phyloP scores from a whole-genome alignment of 768 basidiomycete genomes.

The Suillus plorans region DNA sequence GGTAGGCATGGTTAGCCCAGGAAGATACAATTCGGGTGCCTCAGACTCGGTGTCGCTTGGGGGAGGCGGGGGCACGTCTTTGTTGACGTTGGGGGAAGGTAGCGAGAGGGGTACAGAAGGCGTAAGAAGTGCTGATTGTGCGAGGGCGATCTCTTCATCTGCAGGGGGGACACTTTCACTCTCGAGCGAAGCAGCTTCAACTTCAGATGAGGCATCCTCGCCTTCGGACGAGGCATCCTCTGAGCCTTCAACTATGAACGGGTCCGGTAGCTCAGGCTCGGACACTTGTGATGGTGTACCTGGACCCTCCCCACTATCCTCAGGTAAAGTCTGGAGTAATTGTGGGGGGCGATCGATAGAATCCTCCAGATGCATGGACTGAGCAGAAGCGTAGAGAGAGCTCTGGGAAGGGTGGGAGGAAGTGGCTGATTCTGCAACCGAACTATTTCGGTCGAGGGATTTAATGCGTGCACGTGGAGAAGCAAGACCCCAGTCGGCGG shows the following conservation, averaged over 20 bases:
- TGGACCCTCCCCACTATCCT: conserved; percentile 12
- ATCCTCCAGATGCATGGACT: not conserved
- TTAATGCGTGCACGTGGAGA: conserved; percentile 13
- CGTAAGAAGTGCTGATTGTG: conserved; percentile 25
- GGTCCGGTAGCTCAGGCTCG: conserved; percentile 55
- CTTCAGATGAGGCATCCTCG: conserved; percentile 19
- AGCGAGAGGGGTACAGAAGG: conserved; percentile 19
- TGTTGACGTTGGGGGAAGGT: conserved; percentile 44
- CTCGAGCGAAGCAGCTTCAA: conserved; percentile 17
- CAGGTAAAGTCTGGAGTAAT: conserved; percentile 4
- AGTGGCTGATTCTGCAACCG: conserved; percentile 7
- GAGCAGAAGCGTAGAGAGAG: conserved; percentile 4
- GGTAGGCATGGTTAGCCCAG: conserved; percentile 66
- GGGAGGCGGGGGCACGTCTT: conserved; percentile 50
- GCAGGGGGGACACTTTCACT: conserved; percentile 12
- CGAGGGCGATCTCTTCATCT: conserved; percentile 45
- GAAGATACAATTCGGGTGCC: conserved; percentile 60
- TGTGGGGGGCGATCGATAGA: not conserved
- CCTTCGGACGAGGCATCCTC: conserved; percentile 40
- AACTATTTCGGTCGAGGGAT: conserved; percentile 7
- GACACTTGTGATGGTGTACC: conserved; percentile 23
- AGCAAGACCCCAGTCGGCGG: not conserved
- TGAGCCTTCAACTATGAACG: conserved; percentile 62
- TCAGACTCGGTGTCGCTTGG: conserved; percentile 46
- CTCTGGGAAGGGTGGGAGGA: not conserved